A percentile compares a stretch with the other conserved stretches of the same genome.
Evolutionary conservation across 345 rosid species (phyloP).

Genomic region (Anacardium occidentale): DNA sequence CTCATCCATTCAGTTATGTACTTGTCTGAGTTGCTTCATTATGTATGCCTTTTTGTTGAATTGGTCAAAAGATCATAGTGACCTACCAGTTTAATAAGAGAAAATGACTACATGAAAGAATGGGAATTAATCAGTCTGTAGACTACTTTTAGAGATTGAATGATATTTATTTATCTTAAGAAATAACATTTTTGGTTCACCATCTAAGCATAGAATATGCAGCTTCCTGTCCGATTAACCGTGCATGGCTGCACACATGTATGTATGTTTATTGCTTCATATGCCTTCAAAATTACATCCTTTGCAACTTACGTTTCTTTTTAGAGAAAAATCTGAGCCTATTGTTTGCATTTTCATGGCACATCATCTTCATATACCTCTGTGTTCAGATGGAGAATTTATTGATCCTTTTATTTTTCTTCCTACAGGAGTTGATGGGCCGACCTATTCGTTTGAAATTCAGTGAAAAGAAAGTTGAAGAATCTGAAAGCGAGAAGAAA

Average conservation of each 20-base stretch:
- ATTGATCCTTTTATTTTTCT: slow-evolving; percentile 14
- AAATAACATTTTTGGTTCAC: not conserved
- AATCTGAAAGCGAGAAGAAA: slow-evolving; percentile 40
- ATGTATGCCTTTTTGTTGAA: too few relatives aligned
- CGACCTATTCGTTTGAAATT: slow-evolving; percentile 70
- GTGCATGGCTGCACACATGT: too few relatives aligned
- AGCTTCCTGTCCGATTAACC: too few relatives aligned
- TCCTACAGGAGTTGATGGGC: slow-evolving; percentile 75
- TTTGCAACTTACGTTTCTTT: not conserved
- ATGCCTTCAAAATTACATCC: not conserved
- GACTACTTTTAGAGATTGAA: not conserved
- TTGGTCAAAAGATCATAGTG: too few relatives aligned
- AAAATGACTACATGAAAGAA: not conserved
- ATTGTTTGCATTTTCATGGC: not conserved
- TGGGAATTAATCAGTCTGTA: not conserved
- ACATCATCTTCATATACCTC: not conserved
- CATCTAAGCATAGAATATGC: not conserved
- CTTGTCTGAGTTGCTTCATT: not conserved
- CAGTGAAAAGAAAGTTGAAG: slow-evolving; percentile 44
- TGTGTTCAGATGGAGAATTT: not conserved
- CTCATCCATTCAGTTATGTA: too few relatives aligned
- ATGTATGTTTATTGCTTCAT: not conserved
- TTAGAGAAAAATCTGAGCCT: not conserved
- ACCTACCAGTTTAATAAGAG: not conserved
- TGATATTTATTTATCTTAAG: not conserved